These are phyloP conservation scores for Vachellia pachyceras DNA, from an alignment of 306 rosid genomes.

Conservation along the genomic window DNA sequence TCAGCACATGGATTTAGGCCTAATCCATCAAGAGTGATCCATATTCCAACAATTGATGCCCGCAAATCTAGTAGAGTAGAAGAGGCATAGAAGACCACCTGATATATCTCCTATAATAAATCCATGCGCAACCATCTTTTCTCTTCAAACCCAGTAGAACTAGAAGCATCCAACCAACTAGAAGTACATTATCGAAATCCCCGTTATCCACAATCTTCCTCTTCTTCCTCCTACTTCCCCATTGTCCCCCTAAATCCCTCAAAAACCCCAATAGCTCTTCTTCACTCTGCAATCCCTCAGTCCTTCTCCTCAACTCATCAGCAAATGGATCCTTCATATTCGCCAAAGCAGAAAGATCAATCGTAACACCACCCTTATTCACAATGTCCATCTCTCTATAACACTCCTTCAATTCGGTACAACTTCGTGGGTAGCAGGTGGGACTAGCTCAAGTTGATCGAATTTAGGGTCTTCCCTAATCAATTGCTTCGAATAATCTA, in stretches of 20 bases:
- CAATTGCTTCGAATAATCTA: conserved; percentile 62
- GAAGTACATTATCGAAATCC: conserved; percentile 67
- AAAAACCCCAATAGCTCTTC: conserved; percentile 74
- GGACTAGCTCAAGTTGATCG: conserved; percentile 51
- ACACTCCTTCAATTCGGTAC: conserved; percentile 37
- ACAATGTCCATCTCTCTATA: conserved; percentile 47
- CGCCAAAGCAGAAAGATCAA: conserved; percentile 53
- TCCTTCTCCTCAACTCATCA: conserved; percentile 66
- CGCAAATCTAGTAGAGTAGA: neutral
- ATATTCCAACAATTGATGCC: too few species aligned
- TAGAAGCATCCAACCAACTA: conserved; percentile 81
- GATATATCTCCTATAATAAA: conserved; percentile 82
- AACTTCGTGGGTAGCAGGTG: neutral
- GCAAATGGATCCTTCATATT: conserved; percentile 61
- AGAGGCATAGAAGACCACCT: conserved; percentile 50
- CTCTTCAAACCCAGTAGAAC: conserved; percentile 78
- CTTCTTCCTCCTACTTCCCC: conserved; percentile 90
- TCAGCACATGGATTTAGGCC: too few species aligned
- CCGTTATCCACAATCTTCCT: conserved; percentile 77
- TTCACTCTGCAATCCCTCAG: conserved; percentile 63
- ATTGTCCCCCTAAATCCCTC: conserved; percentile 79
- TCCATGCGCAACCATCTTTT: conserved; percentile 83
- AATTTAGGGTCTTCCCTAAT: conserved; percentile 74
- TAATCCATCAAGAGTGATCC: too few species aligned
- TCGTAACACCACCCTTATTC: conserved; percentile 53